These are phyloP conservation scores for Trichoderma endophyticum DNA, from an alignment of 2,329 filamentous ascomycete genomes.

Conservation along the genomic window DNA sequence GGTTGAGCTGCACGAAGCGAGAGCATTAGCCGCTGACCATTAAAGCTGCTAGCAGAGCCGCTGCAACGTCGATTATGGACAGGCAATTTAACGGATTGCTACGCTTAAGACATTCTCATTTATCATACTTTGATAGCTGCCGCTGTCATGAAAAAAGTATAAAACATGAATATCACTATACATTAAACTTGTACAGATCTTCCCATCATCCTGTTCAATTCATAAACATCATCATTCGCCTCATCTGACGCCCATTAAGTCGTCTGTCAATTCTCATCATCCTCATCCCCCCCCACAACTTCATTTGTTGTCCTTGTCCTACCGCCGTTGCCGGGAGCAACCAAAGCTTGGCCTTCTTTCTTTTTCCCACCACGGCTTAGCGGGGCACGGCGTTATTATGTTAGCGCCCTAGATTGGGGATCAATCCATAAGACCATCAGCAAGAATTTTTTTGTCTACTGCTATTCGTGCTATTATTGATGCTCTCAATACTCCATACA, in stretches of 20 bases:
- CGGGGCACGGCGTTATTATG: neutral
- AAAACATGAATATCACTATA: neutral
- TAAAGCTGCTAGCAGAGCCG: neutral
- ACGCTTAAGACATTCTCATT: neutral
- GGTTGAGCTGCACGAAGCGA: neutral
- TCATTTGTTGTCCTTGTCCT: slow-evolving; percentile 1
- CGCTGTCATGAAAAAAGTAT: neutral
- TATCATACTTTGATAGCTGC: neutral
- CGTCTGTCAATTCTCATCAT: neutral
- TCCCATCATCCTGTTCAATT: neutral
- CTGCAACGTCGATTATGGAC: neutral
- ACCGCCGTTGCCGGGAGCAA: slow-evolving; percentile 15
- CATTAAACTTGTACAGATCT: neutral
- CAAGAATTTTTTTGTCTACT: neutral
- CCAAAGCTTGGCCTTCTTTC: slow-evolving; percentile 1
- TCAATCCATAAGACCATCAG: neutral
- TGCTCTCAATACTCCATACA: neutral
- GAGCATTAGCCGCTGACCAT: slow-evolving; percentile 1
- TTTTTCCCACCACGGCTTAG: neutral
- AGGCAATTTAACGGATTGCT: neutral
- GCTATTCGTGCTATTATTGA: neutral
- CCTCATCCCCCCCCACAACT: neutral
- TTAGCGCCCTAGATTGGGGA: neutral
- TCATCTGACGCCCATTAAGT: neutral
- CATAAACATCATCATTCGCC: neutral